Conservation (phyloP, 1,284 basidiomycete genomes). For the Meira miltonrushii region DNA sequence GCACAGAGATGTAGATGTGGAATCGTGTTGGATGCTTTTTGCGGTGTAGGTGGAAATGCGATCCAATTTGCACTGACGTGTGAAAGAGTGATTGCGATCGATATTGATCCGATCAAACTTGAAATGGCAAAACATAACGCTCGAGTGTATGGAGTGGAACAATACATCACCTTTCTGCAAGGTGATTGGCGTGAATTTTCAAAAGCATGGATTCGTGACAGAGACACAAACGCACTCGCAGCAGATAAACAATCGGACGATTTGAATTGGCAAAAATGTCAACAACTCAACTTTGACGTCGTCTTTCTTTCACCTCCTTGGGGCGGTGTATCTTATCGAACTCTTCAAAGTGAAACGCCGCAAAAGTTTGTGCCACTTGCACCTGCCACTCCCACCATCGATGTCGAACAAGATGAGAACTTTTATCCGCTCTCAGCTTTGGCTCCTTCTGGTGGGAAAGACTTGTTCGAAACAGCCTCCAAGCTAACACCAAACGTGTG, state of each 20-base stretch:
- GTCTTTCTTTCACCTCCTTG: slow-evolving; percentile 45
- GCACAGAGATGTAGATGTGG: slow-evolving; percentile 68
- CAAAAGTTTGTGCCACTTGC: neutral
- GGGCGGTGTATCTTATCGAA: slow-evolving; percentile 41
- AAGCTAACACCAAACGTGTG: slow-evolving; percentile 55
- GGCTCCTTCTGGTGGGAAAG: slow-evolving; percentile 71
- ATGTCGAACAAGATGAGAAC: slow-evolving; percentile 8
- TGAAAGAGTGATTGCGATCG: slow-evolving; percentile 85
- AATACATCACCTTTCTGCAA: slow-evolving; percentile 89
- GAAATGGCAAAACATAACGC: slow-evolving; percentile 84
- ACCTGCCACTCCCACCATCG: slow-evolving; percentile 7
- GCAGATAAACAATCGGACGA: slow-evolving; percentile 6
- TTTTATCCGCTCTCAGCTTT: slow-evolving; percentile 58
- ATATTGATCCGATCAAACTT: slow-evolving; percentile 75
- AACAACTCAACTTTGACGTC: slow-evolving; percentile 8
- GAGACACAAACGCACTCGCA: slow-evolving; percentile 25
- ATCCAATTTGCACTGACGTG: slow-evolving; percentile 96
- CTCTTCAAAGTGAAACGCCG: neutral
- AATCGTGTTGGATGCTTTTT: slow-evolving; percentile 80
- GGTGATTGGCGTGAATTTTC: slow-evolving; percentile 79
- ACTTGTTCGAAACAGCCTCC: slow-evolving; percentile 61
- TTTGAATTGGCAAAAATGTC: slow-evolving; percentile 23
- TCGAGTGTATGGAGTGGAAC: slow-evolving; percentile 81
- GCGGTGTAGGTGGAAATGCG: slow-evolving; percentile 93
- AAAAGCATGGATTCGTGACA: slow-evolving; percentile 30